Evolutionary conservation across 78 protist species (phyloP), one percentile per base, ranked within the genome.

Genomic region (Dictyostelium intermedium): DNA sequence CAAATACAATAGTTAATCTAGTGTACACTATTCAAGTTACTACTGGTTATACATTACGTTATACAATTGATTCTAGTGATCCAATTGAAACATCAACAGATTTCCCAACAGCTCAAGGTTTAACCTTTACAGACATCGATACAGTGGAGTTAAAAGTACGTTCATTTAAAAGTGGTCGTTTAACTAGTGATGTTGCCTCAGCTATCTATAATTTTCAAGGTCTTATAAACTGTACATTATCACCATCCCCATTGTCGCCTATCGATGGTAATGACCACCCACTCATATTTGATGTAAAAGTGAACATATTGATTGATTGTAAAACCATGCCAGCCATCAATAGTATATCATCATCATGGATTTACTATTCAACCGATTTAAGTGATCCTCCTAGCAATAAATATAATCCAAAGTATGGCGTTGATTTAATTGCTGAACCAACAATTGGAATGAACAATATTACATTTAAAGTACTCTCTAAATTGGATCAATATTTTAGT

Each of bases 321-420:
- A 23, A 27, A 56, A 35, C 86, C 18, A 18, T 18, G 1, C 86
- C 86, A 27, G 13, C 79, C 5, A 18, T 30, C 3, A 56, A 35
- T 60, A 27, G 41, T 23, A 50, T 82, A 18, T 82, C 74, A 35
- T 82, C 86, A 50, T 60, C 86, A 8, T 82, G 86, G 86, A 82
- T 82, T 13, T 56, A 20, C 23, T 82, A 32, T 35, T 27, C 70
- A 50, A 82, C 34, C 0, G 63, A 82, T 60, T 27, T 23, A 11
- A 34, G 5, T 32, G 43, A 16, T 14, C 86, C 86, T 4, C 37
- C 23, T 9, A 56, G 50, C 5, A 34, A 25, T 45, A 82, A 43
- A 34, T 82, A 82, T 56, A 82, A 82, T 56, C 76, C 70, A 30
- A 82, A 82, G n/a, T 39, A 50, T 56, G 86, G 86, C 7, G 63